Evolutionary conservation across 148 eudicot genomes (phyloP).

Genomic region (Cornus kousa): DNA sequence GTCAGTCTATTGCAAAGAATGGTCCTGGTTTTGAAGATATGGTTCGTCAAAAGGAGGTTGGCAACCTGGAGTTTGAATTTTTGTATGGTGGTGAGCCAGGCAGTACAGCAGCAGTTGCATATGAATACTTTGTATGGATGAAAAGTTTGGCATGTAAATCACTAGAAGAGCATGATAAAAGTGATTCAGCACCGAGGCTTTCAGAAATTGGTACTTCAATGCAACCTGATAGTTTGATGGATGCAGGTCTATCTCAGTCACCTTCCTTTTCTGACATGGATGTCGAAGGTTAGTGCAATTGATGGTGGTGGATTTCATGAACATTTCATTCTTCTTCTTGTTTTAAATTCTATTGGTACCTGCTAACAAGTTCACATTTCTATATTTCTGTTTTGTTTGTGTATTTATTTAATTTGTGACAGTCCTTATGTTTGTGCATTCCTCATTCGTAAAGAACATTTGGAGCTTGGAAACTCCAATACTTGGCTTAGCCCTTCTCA

Average conservation of each 20-base stretch:
- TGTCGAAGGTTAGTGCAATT: constrained; percentile 76
- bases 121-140: constrained; percentile 61
- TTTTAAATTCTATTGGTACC: constrained; percentile 2
- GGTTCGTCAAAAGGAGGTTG: constrained; percentile 50
- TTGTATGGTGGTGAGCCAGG: constrained; percentile 71
- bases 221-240: constrained; percentile 20
- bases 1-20: constrained; percentile 56
- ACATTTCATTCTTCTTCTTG: neutral
- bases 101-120: constrained; percentile 58
- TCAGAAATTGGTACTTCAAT: constrained; percentile 21
- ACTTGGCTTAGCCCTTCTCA: too few relatives aligned
- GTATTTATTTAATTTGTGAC: neutral
- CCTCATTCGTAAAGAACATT: too few relatives aligned
- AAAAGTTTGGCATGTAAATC: constrained; percentile 34
- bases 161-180: constrained; percentile 21
- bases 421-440: neutral
- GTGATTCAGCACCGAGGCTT: constrained; percentile 19
- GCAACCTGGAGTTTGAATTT: constrained; percentile 57
- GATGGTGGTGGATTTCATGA: constrained; percentile 7
- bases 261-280: constrained; percentile 88
- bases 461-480: too few relatives aligned
- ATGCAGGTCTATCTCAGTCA: constrained; percentile 37
- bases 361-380: neutral
- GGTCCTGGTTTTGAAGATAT: constrained; percentile 57
- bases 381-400: neutral